A percentile compares a stretch with the other conserved stretches of the same genome.
Conservation (phyloP, 2,329 filamentous ascomycete species). For the Dactylellina haptotyla region DNA sequence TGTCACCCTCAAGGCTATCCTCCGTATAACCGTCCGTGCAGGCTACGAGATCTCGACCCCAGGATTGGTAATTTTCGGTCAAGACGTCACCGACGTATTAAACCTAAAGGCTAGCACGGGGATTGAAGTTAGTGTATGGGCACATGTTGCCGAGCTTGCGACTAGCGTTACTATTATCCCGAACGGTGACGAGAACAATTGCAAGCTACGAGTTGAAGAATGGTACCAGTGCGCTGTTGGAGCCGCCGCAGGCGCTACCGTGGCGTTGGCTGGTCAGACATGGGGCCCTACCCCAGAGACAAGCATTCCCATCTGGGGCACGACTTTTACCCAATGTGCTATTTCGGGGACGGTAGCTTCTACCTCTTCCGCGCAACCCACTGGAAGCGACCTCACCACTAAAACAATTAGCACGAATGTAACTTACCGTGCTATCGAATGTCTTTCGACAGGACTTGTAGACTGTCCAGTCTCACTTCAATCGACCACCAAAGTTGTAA, state of each 20-base stretch:
- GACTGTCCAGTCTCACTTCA: slow-evolving; percentile 68
- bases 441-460: slow-evolving; percentile 62
- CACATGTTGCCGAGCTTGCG: slow-evolving; percentile 67
- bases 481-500: slow-evolving; percentile 62
- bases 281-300: slow-evolving; percentile 67
- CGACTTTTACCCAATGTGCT: slow-evolving; percentile 62
- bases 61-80: slow-evolving; percentile 54
- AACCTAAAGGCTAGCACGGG: slow-evolving; percentile 62
- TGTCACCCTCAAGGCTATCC: slow-evolving; percentile 63
- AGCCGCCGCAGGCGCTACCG: slow-evolving; percentile 67
- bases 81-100: slow-evolving; percentile 29
- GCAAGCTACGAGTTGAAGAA: slow-evolving; percentile 64
- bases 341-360: background rate
- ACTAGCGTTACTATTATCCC: slow-evolving; percentile 65
- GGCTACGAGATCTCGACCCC: slow-evolving; percentile 62
- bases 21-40: slow-evolving; percentile 65
- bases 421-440: slow-evolving; percentile 64
- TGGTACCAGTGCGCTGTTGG: slow-evolving; percentile 67
- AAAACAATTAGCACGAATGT: slow-evolving; percentile 63
- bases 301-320: slow-evolving; percentile 67
- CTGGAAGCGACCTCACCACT: background rate
- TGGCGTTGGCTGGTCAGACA: slow-evolving; percentile 62
- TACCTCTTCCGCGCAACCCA: background rate
- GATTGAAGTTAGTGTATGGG: slow-evolving; percentile 65
- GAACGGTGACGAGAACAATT: slow-evolving; percentile 61